phyloP scores from a whole-genome alignment of 1,284 basidiomycete genomes.

The Golubevia pallescens region DNA sequence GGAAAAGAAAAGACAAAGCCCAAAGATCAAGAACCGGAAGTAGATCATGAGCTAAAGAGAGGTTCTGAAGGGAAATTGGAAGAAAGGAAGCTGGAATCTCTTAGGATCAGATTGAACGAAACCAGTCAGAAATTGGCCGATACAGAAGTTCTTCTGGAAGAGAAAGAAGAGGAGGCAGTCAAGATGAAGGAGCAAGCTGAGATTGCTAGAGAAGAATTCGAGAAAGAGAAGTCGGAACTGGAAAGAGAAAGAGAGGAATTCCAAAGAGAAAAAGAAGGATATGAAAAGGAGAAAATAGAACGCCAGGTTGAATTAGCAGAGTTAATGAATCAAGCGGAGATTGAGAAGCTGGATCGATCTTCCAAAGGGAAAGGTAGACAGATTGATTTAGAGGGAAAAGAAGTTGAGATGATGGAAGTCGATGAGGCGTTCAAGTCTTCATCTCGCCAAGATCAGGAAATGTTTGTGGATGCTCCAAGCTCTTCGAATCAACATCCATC shows the following conservation, averaged over 20 bases:
- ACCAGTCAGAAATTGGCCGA: neutral
- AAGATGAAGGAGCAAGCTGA: neutral
- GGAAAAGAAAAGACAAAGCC: slow-evolving; percentile 16
- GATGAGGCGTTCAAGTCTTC: too few species aligned
- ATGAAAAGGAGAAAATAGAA: neutral
- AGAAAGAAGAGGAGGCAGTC: neutral
- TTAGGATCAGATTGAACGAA: neutral
- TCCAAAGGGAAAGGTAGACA: neutral
- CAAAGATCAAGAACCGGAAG: slow-evolving; percentile 7
- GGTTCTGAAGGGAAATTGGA: slow-evolving; percentile 5
- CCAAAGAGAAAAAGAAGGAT: neutral
- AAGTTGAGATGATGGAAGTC: neutral
- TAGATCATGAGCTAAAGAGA: slow-evolving; percentile 8
- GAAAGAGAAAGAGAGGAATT: neutral
- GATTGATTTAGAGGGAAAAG: neutral
- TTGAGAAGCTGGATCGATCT: too few species aligned
- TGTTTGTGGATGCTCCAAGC: neutral
- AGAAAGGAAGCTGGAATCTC: neutral
- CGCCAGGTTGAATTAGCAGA: too few species aligned
- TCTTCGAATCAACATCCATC: neutral
- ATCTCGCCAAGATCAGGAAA: too few species aligned
- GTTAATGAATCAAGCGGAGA: too few species aligned
- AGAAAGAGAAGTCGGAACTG: slow-evolving; percentile 11
- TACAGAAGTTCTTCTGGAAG: neutral
- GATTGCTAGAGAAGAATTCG: neutral